phyloP scores from a whole-genome alignment of 768 basidiomycete species.

The Sistotremastrum niveocremeum region DNA sequence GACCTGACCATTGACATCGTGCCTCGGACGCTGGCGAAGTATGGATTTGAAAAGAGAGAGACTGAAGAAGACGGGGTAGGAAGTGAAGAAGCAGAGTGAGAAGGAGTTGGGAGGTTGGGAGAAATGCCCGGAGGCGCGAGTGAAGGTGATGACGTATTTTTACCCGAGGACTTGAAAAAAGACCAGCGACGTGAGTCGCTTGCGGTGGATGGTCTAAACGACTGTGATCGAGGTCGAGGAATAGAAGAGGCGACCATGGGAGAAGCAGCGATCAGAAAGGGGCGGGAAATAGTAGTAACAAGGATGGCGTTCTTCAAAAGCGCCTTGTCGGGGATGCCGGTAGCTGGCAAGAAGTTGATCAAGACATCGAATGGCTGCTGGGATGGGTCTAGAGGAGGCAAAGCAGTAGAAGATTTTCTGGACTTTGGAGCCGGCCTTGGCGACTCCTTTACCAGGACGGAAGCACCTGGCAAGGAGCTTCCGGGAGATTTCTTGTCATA shows the following conservation, averaged over 20 bases:
- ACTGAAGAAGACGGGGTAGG: conserved; percentile 18
- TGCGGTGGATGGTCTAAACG: conserved; percentile 4
- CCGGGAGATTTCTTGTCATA: too few relatives aligned
- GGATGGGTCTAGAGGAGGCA: conserved; percentile 17
- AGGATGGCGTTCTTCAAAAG: conserved; percentile 27
- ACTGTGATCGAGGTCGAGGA: not conserved
- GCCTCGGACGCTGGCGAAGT: not conserved
- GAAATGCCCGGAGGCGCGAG: conserved; percentile 6
- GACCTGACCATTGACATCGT: not conserved
- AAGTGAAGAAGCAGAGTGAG: conserved; percentile 14
- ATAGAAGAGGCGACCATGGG: conserved; percentile 3
- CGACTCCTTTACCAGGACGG: too few relatives aligned
- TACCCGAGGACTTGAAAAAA: conserved; percentile 4
- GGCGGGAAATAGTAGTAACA: conserved; percentile 24
- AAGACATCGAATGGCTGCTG: conserved; percentile 26
- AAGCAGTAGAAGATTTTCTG: conserved; percentile 1
- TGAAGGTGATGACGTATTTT: conserved; percentile 10
- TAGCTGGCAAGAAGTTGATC: conserved; percentile 22
- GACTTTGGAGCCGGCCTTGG: not conserved
- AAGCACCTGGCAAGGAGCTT: too few relatives aligned
- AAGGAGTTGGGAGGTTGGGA: not conserved
- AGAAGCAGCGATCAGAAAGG: conserved; percentile 18
- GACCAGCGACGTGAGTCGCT: conserved; percentile 5
- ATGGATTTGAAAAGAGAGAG: not conserved
- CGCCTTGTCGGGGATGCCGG: conserved; percentile 17